Evolutionary conservation across 345 rosid genomes (phyloP).

Genomic region (Melastoma malabathricum): DNA sequence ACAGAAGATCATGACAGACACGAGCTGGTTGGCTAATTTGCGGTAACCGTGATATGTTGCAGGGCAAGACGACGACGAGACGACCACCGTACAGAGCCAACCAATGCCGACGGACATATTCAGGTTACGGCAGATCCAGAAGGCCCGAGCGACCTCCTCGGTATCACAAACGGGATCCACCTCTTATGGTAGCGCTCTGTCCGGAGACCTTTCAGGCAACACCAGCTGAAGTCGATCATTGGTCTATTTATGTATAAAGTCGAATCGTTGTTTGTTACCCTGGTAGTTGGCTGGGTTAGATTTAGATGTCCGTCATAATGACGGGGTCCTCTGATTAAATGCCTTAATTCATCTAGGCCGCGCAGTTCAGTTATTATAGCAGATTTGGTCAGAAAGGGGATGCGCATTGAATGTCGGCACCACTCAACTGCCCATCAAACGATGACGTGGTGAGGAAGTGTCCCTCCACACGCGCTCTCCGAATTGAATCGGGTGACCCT

Average conservation of each 20-base stretch:
- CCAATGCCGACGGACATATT: constrained; percentile 66
- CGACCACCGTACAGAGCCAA: constrained; percentile 58
- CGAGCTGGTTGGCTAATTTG: no score
- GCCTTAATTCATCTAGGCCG: no score
- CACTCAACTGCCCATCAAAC: no score
- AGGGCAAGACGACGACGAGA: constrained; percentile 77
- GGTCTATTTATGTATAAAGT: neutral
- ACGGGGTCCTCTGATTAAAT: no score
- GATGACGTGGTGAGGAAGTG: no score
- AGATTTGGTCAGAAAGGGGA: no score
- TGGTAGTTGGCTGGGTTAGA: neutral
- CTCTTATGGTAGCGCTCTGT: constrained; percentile 74
- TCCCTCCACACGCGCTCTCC: no score
- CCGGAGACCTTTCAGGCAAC: constrained; percentile 81
- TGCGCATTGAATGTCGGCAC: no score
- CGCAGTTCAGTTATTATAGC: no score
- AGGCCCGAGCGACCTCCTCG: constrained; percentile 44
- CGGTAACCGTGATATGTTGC: no score
- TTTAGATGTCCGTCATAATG: neutral
- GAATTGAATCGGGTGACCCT: no score
- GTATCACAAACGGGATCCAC: constrained; percentile 62
- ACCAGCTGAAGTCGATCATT: constrained; percentile 25
- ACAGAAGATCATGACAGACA: no score
- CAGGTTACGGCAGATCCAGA: constrained; percentile 66
- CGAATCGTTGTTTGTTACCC: neutral